Evolutionary conservation across 2,329 filamentous ascomycete species (phyloP).

Genomic region (Mariannaea sp.): DNA sequence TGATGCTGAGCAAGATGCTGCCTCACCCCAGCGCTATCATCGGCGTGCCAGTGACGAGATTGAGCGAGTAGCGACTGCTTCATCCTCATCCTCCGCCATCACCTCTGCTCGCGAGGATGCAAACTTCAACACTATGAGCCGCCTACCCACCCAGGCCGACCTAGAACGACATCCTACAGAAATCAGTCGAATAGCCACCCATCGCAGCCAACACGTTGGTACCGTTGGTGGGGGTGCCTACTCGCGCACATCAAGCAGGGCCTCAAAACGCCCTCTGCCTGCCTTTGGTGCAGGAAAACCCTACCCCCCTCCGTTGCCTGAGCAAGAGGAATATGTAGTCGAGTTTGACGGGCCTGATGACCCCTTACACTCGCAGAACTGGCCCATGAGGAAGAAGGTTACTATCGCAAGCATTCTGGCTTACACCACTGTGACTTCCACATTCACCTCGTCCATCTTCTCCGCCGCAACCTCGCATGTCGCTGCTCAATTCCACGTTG

Average conservation of each 20-base stretch:
- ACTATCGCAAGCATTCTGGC: conserved; percentile 70
- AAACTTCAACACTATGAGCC: conserved; percentile 56
- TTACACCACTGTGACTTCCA: conserved; percentile 72
- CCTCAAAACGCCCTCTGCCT: conserved; percentile 65
- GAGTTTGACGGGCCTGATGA: conserved; percentile 86
- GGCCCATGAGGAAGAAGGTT: conserved; percentile 79
- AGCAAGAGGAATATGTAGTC: conserved; percentile 77
- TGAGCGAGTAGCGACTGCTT: conserved; percentile 61
- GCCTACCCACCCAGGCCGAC: conserved; percentile 67
- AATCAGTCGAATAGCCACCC: conserved; percentile 72
- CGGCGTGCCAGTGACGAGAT: conserved; percentile 58
- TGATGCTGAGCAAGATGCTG: conserved; percentile 61
- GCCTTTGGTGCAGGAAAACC: conserved; percentile 75
- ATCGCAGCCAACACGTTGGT: conserved; percentile 69
- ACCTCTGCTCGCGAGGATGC: conserved; percentile 22
- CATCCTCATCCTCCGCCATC: conserved; percentile 44
- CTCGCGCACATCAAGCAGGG: conserved; percentile 48
- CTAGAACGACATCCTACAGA: conserved; percentile 72
- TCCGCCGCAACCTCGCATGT: conserved; percentile 66
- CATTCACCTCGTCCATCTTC: conserved; percentile 78
- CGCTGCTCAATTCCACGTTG: conserved; percentile 63
- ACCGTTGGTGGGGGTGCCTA: conserved; percentile 65
- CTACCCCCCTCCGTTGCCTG: conserved; percentile 71
- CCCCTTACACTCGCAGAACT: conserved; percentile 86
- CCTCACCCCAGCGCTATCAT: conserved; percentile 49